Evolutionary conservation across 148 eudicot species (phyloP).

Genomic region (Diospyros kaki): DNA sequence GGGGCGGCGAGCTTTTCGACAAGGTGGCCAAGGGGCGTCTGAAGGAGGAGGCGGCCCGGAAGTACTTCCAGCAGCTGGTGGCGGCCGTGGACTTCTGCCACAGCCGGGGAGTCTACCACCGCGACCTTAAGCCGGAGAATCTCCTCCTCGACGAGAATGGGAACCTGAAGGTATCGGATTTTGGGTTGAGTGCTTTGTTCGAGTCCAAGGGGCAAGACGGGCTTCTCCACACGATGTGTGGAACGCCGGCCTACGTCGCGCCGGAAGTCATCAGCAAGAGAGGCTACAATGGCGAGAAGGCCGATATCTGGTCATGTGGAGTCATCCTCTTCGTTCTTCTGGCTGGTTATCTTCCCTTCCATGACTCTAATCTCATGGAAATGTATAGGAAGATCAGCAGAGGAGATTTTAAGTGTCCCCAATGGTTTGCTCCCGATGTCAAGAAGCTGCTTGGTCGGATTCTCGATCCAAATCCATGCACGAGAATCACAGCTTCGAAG

Average conservation of each 20-base stretch:
- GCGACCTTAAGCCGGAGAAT: conserved; percentile 82
- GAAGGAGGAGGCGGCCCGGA: conserved; percentile 52
- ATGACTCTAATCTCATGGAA: conserved; percentile 57
- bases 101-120: conserved; percentile 80
- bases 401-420: conserved; percentile 61
- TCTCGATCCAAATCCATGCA: conserved; percentile 55
- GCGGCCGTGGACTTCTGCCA: conserved; percentile 85
- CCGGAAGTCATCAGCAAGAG: conserved; percentile 71
- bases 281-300: conserved; percentile 75
- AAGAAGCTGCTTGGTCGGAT: conserved; percentile 51
- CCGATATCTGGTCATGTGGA: conserved; percentile 89
- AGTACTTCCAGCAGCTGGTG: conserved; percentile 67
- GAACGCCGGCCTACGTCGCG: conserved; percentile 86
- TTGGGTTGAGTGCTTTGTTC: conserved; percentile 61
- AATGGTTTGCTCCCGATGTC: conserved; percentile 64
- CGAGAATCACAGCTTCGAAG: conserved; percentile 43
- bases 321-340: conserved; percentile 62
- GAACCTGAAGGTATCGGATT: conserved; percentile 64
- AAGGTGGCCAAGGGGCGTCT: conserved; percentile 61
- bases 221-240: conserved; percentile 80
- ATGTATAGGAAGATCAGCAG: conserved; percentile 65
- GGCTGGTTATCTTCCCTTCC: conserved; percentile 72
- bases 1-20: conserved; percentile 75
- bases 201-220: conserved; percentile 68
- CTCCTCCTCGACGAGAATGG: conserved; percentile 64